These are phyloP conservation scores for Xylaria sp. DNA, from an alignment of 2,329 filamentous ascomycete genomes.

Conservation along the genomic window DNA sequence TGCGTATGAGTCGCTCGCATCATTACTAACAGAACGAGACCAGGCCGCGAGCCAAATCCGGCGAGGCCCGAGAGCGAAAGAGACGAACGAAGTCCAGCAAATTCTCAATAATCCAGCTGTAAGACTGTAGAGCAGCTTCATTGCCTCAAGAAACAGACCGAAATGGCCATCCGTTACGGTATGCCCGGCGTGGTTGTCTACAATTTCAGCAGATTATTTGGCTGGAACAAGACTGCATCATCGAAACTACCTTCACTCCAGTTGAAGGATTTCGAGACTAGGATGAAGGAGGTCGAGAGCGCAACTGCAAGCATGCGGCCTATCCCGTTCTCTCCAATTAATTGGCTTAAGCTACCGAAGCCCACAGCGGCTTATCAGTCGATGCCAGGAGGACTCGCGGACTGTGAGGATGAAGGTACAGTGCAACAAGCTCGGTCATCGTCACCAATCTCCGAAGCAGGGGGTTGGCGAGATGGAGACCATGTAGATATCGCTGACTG, in stretches of 20 bases:
- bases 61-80: constrained; percentile 37
- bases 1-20: constrained; percentile 32
- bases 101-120: constrained; percentile 39
- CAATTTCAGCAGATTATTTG: constrained; percentile 41
- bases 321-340: constrained; percentile 25
- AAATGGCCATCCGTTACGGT: constrained; percentile 37
- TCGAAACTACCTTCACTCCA: constrained; percentile 37
- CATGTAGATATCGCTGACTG: constrained; percentile 16
- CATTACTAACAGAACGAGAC: constrained; percentile 37
- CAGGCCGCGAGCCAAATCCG: constrained; percentile 33
- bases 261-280: constrained; percentile 19
- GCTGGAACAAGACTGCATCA: constrained; percentile 35
- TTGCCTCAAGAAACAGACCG: constrained; percentile 32
- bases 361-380: background rate
- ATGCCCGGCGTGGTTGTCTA: constrained; percentile 32
- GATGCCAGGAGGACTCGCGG: background rate
- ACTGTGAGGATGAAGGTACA: background rate
- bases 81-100: constrained; percentile 37
- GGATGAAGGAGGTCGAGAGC: background rate
- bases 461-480: constrained; percentile 32
- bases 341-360: constrained; percentile 37
- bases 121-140: constrained; percentile 38
- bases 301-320: background rate
- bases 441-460: constrained; percentile 35
- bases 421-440: background rate